Conservation (phyloP, 768 basidiomycete genomes). For the Calocybe indica region DNA sequence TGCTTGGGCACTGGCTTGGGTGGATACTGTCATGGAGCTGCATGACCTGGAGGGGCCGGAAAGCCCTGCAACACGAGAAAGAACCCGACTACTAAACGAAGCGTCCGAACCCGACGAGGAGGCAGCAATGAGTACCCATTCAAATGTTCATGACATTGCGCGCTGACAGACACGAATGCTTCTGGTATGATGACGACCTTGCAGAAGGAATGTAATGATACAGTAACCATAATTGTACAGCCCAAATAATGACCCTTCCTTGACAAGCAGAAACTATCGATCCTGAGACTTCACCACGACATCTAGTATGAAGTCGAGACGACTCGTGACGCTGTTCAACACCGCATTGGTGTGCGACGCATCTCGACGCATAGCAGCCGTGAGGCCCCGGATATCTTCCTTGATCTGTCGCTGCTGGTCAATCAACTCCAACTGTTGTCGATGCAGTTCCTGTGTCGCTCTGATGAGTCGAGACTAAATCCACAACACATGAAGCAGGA, state of each 20-base stretch:
- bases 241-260: too few species aligned
- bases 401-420: slow-evolving; percentile 4
- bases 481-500: too few species aligned
- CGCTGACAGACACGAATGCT: too few species aligned
- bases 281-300: too few species aligned
- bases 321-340: background rate
- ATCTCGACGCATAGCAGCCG: slow-evolving; percentile 1
- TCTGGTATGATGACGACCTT: too few species aligned
- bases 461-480: background rate
- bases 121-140: too few species aligned
- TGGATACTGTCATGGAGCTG: slow-evolving; percentile 53
- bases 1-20: slow-evolving; percentile 78
- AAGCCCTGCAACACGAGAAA: background rate
- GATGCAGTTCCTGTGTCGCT: background rate
- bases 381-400: slow-evolving; percentile 5
- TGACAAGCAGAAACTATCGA: too few species aligned
- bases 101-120: background rate
- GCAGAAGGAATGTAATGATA: too few species aligned
- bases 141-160: too few species aligned
- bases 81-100: background rate
- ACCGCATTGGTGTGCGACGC: background rate
- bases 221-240: too few species aligned
- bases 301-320: too few species aligned
- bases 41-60: background rate
- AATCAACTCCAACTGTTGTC: background rate